Conservation (phyloP, 1,139 yeast genomes). For the Candida freyschussii region DNA sequence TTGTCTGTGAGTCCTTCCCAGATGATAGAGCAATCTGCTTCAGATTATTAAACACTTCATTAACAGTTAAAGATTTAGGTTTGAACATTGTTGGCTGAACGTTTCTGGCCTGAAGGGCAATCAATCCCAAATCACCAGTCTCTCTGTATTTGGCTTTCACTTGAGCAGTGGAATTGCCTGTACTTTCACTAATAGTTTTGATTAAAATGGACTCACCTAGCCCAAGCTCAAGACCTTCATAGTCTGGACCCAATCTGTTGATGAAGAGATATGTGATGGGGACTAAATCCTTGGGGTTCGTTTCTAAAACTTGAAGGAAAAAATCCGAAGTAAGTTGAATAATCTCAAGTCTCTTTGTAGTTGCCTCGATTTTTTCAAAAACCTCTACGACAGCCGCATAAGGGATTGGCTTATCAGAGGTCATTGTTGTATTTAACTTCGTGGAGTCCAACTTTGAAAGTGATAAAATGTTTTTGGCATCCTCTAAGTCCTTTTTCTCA, state of each 20-base stretch:
- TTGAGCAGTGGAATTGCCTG: conserved; percentile 72
- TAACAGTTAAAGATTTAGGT: conserved; percentile 74
- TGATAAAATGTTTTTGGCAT: conserved; percentile 19
- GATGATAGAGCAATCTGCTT: conserved; percentile 72
- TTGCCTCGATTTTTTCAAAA: conserved; percentile 72
- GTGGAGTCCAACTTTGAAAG: conserved; percentile 12
- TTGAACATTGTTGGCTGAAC: conserved; percentile 92
- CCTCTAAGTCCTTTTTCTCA: conserved; percentile 20
- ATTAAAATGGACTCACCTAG: conserved; percentile 84
- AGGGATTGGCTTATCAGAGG: conserved; percentile 35
- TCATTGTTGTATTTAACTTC: conserved; percentile 10
- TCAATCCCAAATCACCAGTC: conserved; percentile 85
- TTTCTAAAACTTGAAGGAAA: conserved; percentile 55
- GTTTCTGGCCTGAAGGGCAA: conserved; percentile 78
- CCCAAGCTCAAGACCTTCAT: conserved; percentile 89
- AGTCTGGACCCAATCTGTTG: conserved; percentile 90
- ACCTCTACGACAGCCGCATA: conserved; percentile 63
- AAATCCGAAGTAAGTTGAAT: conserved; percentile 69
- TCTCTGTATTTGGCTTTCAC: conserved; percentile 72
- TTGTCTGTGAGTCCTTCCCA: conserved; percentile 81
- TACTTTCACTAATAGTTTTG: conserved; percentile 86
- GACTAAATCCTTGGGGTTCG: conserved; percentile 56
- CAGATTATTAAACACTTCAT: conserved; percentile 67
- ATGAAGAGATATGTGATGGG: conserved; percentile 78
- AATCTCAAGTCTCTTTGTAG: conserved; percentile 78